Percentiles rank a stretch among this genome's conserved stretches.
phyloP scores from a whole-genome alignment of 2,329 filamentous ascomycete species.

The Aspergillus felis region DNA sequence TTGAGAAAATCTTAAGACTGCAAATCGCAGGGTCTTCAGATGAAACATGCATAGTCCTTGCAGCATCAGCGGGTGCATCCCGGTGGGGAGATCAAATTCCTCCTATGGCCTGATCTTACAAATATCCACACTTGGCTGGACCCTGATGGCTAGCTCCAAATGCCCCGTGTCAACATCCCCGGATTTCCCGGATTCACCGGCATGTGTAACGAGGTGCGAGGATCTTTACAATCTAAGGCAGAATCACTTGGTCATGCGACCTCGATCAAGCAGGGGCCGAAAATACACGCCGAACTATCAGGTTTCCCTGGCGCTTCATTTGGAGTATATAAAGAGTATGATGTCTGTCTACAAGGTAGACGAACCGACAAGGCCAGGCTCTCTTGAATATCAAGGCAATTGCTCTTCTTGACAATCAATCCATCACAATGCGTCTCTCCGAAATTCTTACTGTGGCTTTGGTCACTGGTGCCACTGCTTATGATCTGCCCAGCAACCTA shows the following conservation, averaged over 20 bases:
- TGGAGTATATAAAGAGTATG: not conserved
- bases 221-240: not conserved
- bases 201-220: not conserved
- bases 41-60: too few species aligned
- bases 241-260: not conserved
- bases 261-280: not conserved
- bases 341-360: not conserved
- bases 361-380: not conserved
- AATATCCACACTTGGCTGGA: too few species aligned
- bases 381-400: not conserved
- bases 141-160: not conserved
- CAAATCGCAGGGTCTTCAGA: too few species aligned
- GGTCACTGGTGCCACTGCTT: conserved; percentile 3
- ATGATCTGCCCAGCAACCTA: conserved; percentile 15
- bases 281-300: not conserved
- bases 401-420: not conserved
- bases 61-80: too few species aligned
- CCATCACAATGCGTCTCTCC: not conserved
- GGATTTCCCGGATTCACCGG: not conserved
- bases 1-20: too few species aligned
- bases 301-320: not conserved
- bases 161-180: not conserved
- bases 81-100: too few species aligned
- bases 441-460: not conserved
- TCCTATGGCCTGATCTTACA: too few species aligned